Evolutionary conservation across 2,329 filamentous ascomycete species (phyloP).

Genomic region (Geoglossum cookeanum): DNA sequence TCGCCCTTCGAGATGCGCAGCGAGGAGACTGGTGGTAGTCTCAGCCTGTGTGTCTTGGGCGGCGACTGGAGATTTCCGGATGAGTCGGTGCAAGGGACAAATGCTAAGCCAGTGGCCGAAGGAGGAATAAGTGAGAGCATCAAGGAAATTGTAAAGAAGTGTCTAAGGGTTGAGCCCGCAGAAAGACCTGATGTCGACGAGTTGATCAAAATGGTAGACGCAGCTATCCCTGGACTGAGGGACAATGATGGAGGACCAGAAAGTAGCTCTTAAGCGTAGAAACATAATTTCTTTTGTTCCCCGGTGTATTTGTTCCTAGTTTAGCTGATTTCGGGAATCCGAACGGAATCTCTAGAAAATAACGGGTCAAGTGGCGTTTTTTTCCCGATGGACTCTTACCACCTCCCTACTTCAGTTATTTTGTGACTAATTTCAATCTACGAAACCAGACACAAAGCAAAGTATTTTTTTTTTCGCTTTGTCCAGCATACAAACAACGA

Average conservation of each 20-base stretch:
- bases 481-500: no score
- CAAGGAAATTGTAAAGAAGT: slow-evolving; percentile 71
- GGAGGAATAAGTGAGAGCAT: slow-evolving; percentile 59
- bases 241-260: neutral
- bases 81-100: slow-evolving; percentile 36
- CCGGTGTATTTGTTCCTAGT: neutral
- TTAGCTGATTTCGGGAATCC: neutral
- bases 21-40: slow-evolving; percentile 84
- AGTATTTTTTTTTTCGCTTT: neutral
- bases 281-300: neutral
- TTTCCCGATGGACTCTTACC: neutral
- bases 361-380: neutral
- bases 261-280: neutral
- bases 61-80: slow-evolving; percentile 96
- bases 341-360: neutral
- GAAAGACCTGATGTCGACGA: slow-evolving; percentile 79
- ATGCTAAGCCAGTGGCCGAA: slow-evolving; percentile 10
- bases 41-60: slow-evolving; percentile 80
- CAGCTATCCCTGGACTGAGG: slow-evolving; percentile 32
- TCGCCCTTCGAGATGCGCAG: slow-evolving; percentile 90
- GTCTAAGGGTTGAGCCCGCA: slow-evolving; percentile 66
- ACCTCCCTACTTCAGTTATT: neutral
- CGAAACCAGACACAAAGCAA: neutral
- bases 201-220: slow-evolving; percentile 60
- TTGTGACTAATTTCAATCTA: neutral